A percentile compares a stretch with the other conserved stretches of the same genome.
Conservation (phyloP, 169 alveolate species). For the Plasmodium gallinaceum region DNA sequence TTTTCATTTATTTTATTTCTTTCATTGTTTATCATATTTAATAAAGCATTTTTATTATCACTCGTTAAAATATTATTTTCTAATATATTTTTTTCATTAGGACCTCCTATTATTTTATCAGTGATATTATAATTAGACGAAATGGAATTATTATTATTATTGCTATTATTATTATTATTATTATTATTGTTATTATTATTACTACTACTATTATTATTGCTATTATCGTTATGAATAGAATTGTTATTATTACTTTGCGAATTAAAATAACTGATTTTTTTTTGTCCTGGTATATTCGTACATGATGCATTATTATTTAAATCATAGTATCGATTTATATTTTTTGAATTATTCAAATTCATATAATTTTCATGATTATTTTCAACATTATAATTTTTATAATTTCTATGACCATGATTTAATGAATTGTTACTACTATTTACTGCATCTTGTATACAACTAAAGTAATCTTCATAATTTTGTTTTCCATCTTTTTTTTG, state of each 20-base stretch:
- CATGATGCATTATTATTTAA: neutral
- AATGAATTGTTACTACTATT: slow-evolving; percentile 1
- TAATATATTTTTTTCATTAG: neutral
- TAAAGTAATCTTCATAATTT: slow-evolving; percentile 18
- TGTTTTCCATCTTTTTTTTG: slow-evolving; percentile 35
- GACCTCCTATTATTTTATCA: neutral
- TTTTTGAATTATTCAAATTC: neutral
- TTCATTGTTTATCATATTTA: neutral
- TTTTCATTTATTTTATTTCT: neutral
- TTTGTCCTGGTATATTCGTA: slow-evolving; percentile 8
- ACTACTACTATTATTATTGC: neutral
- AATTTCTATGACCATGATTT: neutral
- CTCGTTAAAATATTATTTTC: neutral
- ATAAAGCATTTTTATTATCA: neutral
- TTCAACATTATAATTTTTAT: slow-evolving; percentile 6
- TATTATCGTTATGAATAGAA: neutral
- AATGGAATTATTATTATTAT: neutral
- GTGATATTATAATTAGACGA: neutral
- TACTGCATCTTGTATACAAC: slow-evolving; percentile 10
- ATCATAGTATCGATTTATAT: neutral
- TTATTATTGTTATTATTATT: neutral
- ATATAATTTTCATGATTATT: slow-evolving; percentile 12
- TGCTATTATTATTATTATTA: neutral
- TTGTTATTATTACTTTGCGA: neutral
- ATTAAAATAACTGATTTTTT: slow-evolving; percentile 12